These are phyloP conservation scores for Fusarium paranaense DNA, from an alignment of 2,329 filamentous ascomycete species.

Conservation along the genomic window DNA sequence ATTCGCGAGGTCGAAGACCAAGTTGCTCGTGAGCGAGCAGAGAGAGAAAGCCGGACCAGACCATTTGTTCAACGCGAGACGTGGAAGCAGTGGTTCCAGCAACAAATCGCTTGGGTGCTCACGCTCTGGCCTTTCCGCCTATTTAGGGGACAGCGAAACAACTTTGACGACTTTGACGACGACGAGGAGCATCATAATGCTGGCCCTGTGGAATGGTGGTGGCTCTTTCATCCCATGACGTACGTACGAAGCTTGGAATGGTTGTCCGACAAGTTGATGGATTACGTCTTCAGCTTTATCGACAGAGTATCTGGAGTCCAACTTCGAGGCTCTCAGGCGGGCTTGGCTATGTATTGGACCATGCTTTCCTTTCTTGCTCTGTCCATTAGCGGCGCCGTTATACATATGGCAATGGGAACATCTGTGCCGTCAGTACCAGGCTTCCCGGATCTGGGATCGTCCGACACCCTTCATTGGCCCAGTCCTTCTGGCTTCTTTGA, in stretches of 20 bases:
- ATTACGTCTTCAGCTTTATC: constrained; percentile 31
- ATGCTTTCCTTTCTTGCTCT: constrained; percentile 5
- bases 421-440: constrained; percentile 6
- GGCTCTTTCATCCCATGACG: constrained; percentile 47
- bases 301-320: constrained; percentile 23
- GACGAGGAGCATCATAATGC: constrained; percentile 17
- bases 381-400: neutral
- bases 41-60: constrained; percentile 3
- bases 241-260: constrained; percentile 45
- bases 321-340: neutral
- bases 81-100: constrained; percentile 35
- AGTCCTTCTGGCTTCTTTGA: constrained; percentile 21
- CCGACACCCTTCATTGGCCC: constrained; percentile 18
- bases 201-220: constrained; percentile 37
- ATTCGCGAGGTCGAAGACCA: constrained; percentile 34
- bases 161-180: constrained; percentile 18
- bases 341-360: neutral
- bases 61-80: neutral
- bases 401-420: neutral
- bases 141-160: neutral
- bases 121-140: constrained; percentile 34
- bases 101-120: constrained; percentile 37
- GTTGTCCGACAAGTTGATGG: constrained; percentile 36
- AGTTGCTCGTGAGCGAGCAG: constrained; percentile 21
- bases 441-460: constrained; percentile 9